phyloP scores from a whole-genome alignment of 257 asterid species.

The Striga asiatica region DNA sequence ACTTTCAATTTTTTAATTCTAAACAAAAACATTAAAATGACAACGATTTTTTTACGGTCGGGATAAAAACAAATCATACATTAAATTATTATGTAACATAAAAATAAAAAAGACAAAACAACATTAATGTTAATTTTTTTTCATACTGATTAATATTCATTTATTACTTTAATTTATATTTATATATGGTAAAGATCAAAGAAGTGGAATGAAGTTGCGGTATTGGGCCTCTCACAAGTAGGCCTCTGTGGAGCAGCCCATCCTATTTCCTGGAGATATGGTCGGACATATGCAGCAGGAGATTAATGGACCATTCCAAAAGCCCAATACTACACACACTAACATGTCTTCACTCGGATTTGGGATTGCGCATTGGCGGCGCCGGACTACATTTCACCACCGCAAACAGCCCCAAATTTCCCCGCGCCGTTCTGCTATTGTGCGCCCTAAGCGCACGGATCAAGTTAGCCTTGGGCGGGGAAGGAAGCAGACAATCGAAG shows the following conservation, averaged over 20 bases:
- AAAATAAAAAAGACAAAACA: too few relatives aligned
- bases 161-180: too few relatives aligned
- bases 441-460: slow-evolving; percentile 27
- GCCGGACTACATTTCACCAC: too few relatives aligned
- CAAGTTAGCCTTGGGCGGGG: slow-evolving; percentile 14
- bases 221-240: not conserved
- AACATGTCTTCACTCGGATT: not conserved
- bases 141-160: too few relatives aligned
- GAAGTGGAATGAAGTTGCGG: too few relatives aligned
- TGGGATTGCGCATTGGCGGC: not conserved
- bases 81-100: too few relatives aligned
- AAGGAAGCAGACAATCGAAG: slow-evolving; percentile 22
- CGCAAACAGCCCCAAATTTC: not conserved
- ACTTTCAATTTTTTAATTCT: too few relatives aligned
- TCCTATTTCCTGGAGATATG: not conserved
- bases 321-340: not conserved
- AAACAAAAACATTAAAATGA: too few relatives aligned
- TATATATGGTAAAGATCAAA: too few relatives aligned
- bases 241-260: not conserved
- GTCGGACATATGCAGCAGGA: not conserved
- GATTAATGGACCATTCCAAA: not conserved
- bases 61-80: too few relatives aligned
- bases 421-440: slow-evolving; percentile 14
- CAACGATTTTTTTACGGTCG: too few relatives aligned
- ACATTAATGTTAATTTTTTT: too few relatives aligned